phyloP scores from a whole-genome alignment of 2,329 filamentous ascomycete genomes.

The Ophiostoma montium region DNA sequence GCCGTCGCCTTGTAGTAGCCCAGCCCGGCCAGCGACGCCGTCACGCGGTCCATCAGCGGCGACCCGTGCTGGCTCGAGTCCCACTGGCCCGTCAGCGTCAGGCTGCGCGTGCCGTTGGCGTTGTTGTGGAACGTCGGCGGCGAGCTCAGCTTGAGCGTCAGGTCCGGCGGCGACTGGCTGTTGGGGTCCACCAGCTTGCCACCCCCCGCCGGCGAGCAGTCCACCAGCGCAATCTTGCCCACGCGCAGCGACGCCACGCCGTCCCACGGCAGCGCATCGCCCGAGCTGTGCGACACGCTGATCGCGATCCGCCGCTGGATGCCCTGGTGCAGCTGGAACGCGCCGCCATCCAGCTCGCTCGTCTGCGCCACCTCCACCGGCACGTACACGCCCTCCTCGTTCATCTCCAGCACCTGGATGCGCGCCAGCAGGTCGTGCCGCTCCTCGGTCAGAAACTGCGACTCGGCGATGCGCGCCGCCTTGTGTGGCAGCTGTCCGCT shows the following conservation, averaged over 20 bases:
- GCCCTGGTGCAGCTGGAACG: constrained; percentile 90
- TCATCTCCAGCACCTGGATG: constrained; percentile 79
- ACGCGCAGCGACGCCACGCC: constrained; percentile 65
- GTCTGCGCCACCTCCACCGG: constrained; percentile 87
- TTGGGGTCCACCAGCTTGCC: constrained; percentile 40
- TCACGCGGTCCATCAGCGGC: constrained; percentile 82
- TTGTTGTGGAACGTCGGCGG: constrained; percentile 72
- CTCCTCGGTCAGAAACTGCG: constrained; percentile 86
- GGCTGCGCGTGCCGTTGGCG: constrained; percentile 75
- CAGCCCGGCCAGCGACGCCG: constrained; percentile 30
- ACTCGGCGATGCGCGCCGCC: constrained; percentile 65
- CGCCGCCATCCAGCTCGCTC: constrained; percentile 70
- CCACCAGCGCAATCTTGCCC: constrained; percentile 69
- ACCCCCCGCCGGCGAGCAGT: constrained; percentile 37
- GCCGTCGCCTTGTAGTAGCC: neutral
- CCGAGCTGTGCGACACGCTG: constrained; percentile 81
- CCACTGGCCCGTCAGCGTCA: constrained; percentile 86
- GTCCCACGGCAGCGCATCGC: constrained; percentile 77
- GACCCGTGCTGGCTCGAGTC: constrained; percentile 89
- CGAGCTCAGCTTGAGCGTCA: constrained; percentile 62
- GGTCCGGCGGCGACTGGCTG: constrained; percentile 37
- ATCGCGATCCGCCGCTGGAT: constrained; percentile 79
- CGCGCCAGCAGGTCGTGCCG: constrained; percentile 84
- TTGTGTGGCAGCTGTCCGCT: constrained; percentile 25
- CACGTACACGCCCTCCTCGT: constrained; percentile 79